These are phyloP conservation scores for Xylariaceae sp. DNA, from an alignment of 2,329 filamentous ascomycete species.

Conservation along the genomic window DNA sequence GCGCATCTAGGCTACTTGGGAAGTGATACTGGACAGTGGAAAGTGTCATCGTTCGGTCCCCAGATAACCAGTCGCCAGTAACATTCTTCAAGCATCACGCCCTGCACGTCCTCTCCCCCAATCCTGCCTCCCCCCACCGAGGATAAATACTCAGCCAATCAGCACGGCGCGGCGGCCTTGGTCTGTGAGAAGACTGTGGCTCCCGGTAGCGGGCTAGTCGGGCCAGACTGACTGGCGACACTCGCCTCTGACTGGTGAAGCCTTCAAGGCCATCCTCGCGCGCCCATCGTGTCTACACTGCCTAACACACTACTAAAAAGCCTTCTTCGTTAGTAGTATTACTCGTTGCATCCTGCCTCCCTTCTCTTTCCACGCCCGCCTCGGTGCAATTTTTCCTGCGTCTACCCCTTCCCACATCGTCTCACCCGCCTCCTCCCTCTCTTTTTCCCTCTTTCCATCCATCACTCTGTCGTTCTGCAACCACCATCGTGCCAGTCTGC, in stretches of 20 bases:
- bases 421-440: conserved; percentile 22
- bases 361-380: conserved; percentile 33
- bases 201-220: conserved; percentile 12
- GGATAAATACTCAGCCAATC: conserved; percentile 14
- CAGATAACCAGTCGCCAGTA: too few species aligned
- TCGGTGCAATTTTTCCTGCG: conserved; percentile 15
- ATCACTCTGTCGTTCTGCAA: conserved; percentile 4
- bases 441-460: conserved; percentile 29
- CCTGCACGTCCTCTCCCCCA: too few species aligned
- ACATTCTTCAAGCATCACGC: too few species aligned
- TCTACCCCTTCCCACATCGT: conserved; percentile 22
- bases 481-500: conserved; percentile 17
- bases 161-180: neutral
- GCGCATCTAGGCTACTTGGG: too few species aligned
- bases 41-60: too few species aligned
- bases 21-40: too few species aligned
- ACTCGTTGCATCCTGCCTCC: conserved; percentile 2
- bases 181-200: conserved; percentile 5
- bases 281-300: conserved; percentile 1
- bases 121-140: conserved; percentile 1
- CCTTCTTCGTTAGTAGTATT: neutral
- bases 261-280: conserved; percentile 19
- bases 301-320: neutral
- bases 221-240: conserved; percentile 5
- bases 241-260: conserved; percentile 18